Evolutionary conservation across 192 early-diverging fungal genomes (phyloP), one percentile per base, ranked within the genome.

Genomic region (Coemansia sp.): DNA sequence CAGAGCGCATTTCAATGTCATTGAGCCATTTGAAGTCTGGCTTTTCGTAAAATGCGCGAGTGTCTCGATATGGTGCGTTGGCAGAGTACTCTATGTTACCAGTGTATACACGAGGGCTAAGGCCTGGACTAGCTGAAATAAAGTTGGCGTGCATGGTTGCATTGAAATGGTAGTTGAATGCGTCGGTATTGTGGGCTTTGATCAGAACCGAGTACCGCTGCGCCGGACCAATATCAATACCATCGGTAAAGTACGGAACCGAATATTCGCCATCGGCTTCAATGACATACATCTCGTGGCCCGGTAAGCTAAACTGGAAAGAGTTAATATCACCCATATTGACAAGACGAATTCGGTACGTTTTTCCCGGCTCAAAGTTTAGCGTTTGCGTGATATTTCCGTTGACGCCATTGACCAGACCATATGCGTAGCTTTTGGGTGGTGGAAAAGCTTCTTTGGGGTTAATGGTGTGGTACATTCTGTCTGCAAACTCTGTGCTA

Each of bases 161-260:
- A 2, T 34, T 34, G 31, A 34, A 34, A 6, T 34, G 6, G 28
- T 84, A 86, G 51, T 88, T 86, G 50, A 88, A 34, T 34, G 31
- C 42, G 23, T 75, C 70, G 15, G 81, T 68, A 55, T 84, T 64
- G 44, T 82, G 81, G 20, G 91, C 88, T 3, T 79, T 88, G 26
- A 92, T 84, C 2, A 94, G 79, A 3, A 91, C 87, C 26, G 91
- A 90, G 71, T 86, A 82, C 24, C 92, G 86, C 70, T 92, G 90
- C 1, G 86, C 92, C 6, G 84, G 84, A 36, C 84, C 68, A n/a
- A 83, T 66, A 55, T 89, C 82, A 44, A 90, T 68, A 18, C 72
- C 76, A 3, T 79, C 58, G n/a, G 84, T 83, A 6, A 63, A 70
- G 28, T 60, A 69, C n/a, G 83, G 84, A 34, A 84, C 50, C 3